Evolutionary conservation across 805 yeast species (phyloP).

Genomic region (Sporopachydermia lactativora): DNA sequence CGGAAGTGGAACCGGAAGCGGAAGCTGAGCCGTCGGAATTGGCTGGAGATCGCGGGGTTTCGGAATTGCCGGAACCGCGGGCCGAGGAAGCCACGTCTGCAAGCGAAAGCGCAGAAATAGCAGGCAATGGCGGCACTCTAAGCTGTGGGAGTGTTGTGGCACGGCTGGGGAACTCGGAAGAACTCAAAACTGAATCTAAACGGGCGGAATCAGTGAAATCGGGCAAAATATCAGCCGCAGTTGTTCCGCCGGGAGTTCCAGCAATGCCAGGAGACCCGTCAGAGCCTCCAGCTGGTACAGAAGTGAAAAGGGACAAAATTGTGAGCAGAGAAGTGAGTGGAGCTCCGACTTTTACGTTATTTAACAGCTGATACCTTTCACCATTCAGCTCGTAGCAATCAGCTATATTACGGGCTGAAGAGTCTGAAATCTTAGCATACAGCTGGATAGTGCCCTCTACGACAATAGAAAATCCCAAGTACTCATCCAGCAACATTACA

Average conservation of each 20-base stretch:
- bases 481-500: conserved; percentile 54
- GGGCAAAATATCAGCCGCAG: conserved; percentile 1
- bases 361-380: conserved; percentile 56
- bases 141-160: conserved; percentile 3
- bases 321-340: conserved; percentile 76
- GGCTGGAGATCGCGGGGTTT: not conserved
- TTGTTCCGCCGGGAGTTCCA: not conserved
- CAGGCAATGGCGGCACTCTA: not conserved
- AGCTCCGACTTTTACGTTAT: conserved; percentile 70
- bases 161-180: conserved; percentile 3
- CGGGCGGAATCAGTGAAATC: conserved; percentile 1
- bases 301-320: conserved; percentile 62
- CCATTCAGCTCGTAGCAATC: conserved; percentile 24
- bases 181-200: conserved; percentile 3
- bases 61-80: not conserved
- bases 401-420: conserved; percentile 6
- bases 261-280: conserved; percentile 4
- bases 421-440: conserved; percentile 37
- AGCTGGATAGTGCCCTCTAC: conserved; percentile 86
- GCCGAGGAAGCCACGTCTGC: too few species aligned
- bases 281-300: conserved; percentile 16
- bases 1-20: too few species aligned
- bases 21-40: too few species aligned
- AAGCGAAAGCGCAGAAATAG: not conserved
- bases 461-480: conserved; percentile 78